These are phyloP conservation scores for Cadophora sp. DNA, from an alignment of 2,329 filamentous ascomycete genomes.

Conservation along the genomic window DNA sequence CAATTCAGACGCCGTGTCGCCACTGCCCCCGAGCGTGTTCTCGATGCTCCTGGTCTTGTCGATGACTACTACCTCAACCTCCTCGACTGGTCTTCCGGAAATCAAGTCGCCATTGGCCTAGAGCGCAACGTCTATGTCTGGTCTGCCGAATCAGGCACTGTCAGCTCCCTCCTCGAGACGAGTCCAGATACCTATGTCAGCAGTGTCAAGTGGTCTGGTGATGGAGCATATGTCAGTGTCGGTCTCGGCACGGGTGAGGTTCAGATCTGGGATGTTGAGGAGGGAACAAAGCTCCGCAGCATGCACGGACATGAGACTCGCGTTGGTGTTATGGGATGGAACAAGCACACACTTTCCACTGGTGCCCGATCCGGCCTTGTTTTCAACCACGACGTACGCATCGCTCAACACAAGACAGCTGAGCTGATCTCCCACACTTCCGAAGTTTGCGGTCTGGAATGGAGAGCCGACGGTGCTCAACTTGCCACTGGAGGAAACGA, in stretches of 20 bases:
- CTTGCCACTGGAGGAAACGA: conserved; percentile 98
- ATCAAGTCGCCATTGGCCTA: conserved; percentile 97
- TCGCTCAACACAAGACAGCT: conserved; percentile 97
- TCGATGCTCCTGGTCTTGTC: conserved; percentile 93
- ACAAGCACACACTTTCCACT: conserved; percentile 95
- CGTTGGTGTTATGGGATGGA: conserved; percentile 98
- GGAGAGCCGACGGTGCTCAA: conserved; percentile 95
- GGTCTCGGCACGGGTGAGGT: conserved; percentile 95
- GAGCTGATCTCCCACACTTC: conserved; percentile 97
- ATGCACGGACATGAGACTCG: conserved; percentile 98
- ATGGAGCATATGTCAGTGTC: conserved; percentile 95
- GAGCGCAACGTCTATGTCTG: conserved; percentile 98
- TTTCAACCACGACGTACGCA: conserved; percentile 97
- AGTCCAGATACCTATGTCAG: conserved; percentile 92
- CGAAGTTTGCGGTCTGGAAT: conserved; percentile 97
- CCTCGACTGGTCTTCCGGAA: conserved; percentile 96
- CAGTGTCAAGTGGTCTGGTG: conserved; percentile 98
- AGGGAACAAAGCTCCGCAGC: conserved; percentile 93
- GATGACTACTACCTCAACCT: conserved; percentile 99
- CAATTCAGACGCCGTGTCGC: conserved; percentile 92
- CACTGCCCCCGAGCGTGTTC: conserved; percentile 92
- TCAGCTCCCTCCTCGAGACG: conserved; percentile 88
- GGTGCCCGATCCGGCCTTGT: conserved; percentile 94
- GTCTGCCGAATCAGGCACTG: conserved; percentile 92
- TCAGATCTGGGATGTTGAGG: conserved; percentile 98